Conservation (phyloP, 306 rosid species). For the Herpetospermum pedunculosum region DNA sequence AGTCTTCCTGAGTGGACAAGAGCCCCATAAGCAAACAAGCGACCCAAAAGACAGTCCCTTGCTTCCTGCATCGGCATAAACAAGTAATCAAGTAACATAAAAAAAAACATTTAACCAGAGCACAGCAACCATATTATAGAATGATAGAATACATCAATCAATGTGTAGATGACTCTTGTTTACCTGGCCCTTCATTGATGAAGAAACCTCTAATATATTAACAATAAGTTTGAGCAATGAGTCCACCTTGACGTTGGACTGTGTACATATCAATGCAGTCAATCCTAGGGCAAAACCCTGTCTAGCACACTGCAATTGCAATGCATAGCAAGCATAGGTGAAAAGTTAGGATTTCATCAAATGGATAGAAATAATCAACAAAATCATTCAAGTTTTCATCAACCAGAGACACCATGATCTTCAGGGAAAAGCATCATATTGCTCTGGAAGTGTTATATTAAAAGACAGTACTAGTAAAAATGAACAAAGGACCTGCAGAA, state of each 20-base stretch:
- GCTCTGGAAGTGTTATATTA: not conserved
- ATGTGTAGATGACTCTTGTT: constrained; percentile 2
- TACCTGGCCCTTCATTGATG: constrained; percentile 98
- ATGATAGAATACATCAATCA: constrained; percentile 1
- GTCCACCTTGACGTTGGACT: constrained; percentile 43
- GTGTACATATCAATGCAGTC: constrained; percentile 32
- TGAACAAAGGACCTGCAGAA: not conserved
- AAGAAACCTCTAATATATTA: constrained; percentile 68
- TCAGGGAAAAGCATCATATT: not conserved
- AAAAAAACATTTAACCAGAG: not conserved
- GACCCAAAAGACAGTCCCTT: constrained; percentile 80
- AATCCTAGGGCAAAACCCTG: constrained; percentile 90
- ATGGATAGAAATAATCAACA: not conserved
- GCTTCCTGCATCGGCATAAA: constrained; percentile 57
- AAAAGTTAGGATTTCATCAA: not conserved
- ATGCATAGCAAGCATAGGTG: not conserved
- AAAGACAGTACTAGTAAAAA: not conserved
- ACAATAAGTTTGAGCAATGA: constrained; percentile 67
- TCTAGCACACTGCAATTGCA: constrained; percentile 77
- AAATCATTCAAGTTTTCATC: not conserved
- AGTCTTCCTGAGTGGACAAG: constrained; percentile 76
- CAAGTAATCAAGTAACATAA: not conserved
- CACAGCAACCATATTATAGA: constrained; percentile 3
- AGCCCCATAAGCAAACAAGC: constrained; percentile 89
- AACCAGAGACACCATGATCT: not conserved